Evolutionary conservation across 176 grass and related monocot genomes (phyloP).

Genomic region (Neostapfia colusana): DNA sequence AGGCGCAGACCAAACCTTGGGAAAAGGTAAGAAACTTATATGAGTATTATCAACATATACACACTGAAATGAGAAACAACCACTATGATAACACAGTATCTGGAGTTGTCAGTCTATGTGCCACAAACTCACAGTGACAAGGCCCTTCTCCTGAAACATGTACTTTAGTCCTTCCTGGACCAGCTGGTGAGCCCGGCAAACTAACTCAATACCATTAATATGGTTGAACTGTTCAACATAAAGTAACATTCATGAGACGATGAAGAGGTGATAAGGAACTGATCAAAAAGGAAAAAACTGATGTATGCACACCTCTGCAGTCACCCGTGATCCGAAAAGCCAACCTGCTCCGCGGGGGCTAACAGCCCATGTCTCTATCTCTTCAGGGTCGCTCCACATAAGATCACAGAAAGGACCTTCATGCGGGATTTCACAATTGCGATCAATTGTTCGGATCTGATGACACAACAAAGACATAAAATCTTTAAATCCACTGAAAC

Average conservation of each 20-base stretch:
- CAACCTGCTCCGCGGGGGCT: conserved; percentile 97
- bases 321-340: conserved; percentile 94
- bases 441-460: conserved; percentile 89
- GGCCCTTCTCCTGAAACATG: conserved; percentile 99
- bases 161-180: conserved; percentile 99
- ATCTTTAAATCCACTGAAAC: conserved; percentile 2
- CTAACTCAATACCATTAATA: conserved; percentile 90
- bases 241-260: background rate
- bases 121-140: conserved; percentile 84
- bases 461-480: background rate
- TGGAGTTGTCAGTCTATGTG: background rate
- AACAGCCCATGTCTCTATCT: conserved; percentile 97
- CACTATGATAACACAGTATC: conserved; percentile 8
- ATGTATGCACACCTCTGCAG: conserved; percentile 67
- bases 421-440: conserved; percentile 98
- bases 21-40: conserved; percentile 13
- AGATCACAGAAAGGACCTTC: conserved; percentile 98
- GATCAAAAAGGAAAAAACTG: background rate
- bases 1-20: conserved; percentile 95
- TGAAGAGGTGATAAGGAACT: background rate
- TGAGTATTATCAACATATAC: background rate
- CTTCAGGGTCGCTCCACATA: conserved; percentile 99
- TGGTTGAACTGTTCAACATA: conserved; percentile 77
- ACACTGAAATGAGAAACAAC: conserved; percentile 16
- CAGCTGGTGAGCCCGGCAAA: conserved; percentile 94